Conservation (phyloP, 176 grass and related monocot species). For the Guadua angustifolia region DNA sequence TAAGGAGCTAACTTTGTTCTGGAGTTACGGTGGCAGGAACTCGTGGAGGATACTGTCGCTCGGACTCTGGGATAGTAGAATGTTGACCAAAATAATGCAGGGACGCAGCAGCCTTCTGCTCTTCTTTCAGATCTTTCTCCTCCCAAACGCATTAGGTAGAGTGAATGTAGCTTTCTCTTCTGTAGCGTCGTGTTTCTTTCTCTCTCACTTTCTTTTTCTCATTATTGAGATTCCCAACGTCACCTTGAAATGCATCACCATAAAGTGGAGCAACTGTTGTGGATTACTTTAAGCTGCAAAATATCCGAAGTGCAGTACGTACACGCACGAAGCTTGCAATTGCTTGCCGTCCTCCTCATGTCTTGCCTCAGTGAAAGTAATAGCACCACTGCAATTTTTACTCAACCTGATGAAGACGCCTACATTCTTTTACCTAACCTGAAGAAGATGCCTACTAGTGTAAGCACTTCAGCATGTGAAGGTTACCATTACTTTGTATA, state of each 20-base stretch:
- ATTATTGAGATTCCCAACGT: constrained; percentile 38
- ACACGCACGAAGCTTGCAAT: neutral
- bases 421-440: neutral
- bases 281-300: constrained; percentile 14
- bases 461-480: neutral
- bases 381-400: neutral
- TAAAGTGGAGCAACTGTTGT: neutral
- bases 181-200: constrained; percentile 3
- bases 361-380: neutral
- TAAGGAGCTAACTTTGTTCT: neutral
- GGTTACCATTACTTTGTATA: neutral
- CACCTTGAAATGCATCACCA: constrained; percentile 16
- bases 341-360: constrained; percentile 26
- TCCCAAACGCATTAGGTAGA: constrained; percentile 50
- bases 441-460: neutral
- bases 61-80: constrained; percentile 13
- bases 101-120: constrained; percentile 48
- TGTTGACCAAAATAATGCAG: constrained; percentile 63
- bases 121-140: constrained; percentile 24
- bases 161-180: constrained; percentile 23
- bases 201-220: constrained; percentile 11
- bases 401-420: neutral
- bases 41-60: neutral
- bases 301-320: neutral
- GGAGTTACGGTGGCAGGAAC: neutral